These are phyloP conservation scores for Aspergillus nomiae DNA, from an alignment of 2,329 filamentous ascomycete species.

Conservation along the genomic window DNA sequence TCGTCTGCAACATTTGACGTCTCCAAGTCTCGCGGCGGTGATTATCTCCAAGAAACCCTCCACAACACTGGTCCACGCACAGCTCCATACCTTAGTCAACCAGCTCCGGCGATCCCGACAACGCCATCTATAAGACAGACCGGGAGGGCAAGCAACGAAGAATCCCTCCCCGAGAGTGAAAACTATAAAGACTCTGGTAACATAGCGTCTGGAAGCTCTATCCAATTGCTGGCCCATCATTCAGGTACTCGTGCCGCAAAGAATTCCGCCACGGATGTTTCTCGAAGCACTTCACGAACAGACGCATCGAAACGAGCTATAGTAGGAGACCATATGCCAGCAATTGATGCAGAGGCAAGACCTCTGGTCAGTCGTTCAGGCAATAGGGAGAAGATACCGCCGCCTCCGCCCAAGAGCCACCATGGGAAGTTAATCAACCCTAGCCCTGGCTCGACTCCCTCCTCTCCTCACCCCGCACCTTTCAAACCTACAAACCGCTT, in stretches of 20 bases:
- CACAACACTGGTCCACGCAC: constrained; percentile 17
- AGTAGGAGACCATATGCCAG: constrained; percentile 58
- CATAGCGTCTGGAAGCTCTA: constrained; percentile 3
- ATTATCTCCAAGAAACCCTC: constrained; percentile 8
- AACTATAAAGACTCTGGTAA: background rate
- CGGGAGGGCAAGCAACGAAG: background rate
- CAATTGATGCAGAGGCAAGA: constrained; percentile 54
- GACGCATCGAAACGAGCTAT: constrained; percentile 60
- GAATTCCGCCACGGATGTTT: constrained; percentile 52
- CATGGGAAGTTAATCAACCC: constrained; percentile 73
- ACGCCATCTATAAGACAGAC: constrained; percentile 21
- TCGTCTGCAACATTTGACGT: background rate
- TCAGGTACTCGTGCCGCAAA: constrained; percentile 29
- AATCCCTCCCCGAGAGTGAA: background rate
- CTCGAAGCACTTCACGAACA: constrained; percentile 45
- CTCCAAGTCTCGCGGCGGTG: constrained; percentile 7
- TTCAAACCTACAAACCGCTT: constrained; percentile 28
- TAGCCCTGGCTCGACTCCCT: constrained; percentile 31
- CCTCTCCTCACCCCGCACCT: constrained; percentile 25
- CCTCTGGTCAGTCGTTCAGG: constrained; percentile 30
- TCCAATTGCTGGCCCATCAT: constrained; percentile 11
- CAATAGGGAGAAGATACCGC: constrained; percentile 64
- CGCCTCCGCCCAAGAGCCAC: constrained; percentile 70
- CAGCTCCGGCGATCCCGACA: constrained; percentile 2
- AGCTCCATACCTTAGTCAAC: constrained; percentile 14